A percentile compares a stretch with the other conserved stretches of the same genome.
phyloP scores from a whole-genome alignment of 345 rosid species.

The Acer saccharum region DNA sequence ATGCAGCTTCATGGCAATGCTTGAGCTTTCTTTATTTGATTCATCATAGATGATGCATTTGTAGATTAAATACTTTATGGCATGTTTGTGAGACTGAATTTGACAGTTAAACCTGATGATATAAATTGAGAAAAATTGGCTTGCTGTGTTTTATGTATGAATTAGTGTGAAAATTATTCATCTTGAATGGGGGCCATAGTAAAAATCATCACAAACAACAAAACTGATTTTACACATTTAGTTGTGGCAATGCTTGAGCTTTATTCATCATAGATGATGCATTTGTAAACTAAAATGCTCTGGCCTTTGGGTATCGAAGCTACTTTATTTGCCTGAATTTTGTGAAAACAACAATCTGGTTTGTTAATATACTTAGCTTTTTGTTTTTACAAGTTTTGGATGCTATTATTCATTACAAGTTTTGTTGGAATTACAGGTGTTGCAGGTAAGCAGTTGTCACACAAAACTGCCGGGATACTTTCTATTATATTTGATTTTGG shows the following conservation, averaged over 20 bases:
- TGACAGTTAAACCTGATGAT: neutral
- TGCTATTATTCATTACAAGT: constrained; percentile 8
- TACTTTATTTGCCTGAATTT: neutral
- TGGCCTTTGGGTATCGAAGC: neutral
- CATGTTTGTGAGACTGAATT: neutral
- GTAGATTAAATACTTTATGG: neutral
- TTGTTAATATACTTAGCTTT: constrained; percentile 3
- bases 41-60: neutral
- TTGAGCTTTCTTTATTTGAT: neutral
- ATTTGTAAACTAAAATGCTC: neutral
- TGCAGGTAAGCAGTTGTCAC: constrained; percentile 78
- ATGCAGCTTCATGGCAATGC: neutral
- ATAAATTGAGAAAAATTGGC: neutral
- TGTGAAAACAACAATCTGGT: neutral
- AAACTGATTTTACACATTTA: neutral
- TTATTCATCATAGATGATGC: neutral
- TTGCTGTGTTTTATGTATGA: neutral
- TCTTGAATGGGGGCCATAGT: neutral
- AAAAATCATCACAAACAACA: neutral
- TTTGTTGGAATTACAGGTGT: constrained; percentile 56
- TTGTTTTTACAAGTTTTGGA: neutral
- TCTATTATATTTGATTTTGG: constrained; percentile 80
- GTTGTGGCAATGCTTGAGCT: neutral
- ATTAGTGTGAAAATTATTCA: neutral
- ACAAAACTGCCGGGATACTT: constrained; percentile 82